These are phyloP conservation scores for Senecio squalidus DNA, from an alignment of 140 eudicot species.

Conservation along the genomic window DNA sequence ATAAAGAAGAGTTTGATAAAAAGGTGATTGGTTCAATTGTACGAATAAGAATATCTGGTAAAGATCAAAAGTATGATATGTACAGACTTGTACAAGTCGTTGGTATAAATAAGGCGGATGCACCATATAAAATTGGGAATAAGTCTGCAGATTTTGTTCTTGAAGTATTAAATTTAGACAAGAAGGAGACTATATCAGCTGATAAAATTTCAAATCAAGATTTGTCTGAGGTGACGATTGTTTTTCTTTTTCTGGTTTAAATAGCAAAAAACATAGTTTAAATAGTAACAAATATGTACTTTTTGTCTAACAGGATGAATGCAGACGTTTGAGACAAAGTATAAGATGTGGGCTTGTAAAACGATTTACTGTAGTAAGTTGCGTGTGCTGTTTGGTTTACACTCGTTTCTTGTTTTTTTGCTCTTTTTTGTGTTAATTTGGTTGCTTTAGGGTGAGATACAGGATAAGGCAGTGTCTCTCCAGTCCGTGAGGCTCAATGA, in stretches of 20 bases:
- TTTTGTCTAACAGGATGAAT: constrained; percentile 55
- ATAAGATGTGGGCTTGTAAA: constrained; percentile 85
- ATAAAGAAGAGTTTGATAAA: constrained; percentile 52
- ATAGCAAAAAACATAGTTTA: background rate
- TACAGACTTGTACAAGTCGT: constrained; percentile 86
- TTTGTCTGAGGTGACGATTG: constrained; percentile 65
- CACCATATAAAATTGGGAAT: constrained; percentile 60
- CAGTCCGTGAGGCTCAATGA: constrained; percentile 64
- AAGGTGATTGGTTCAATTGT: constrained; percentile 86
- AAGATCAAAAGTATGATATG: constrained; percentile 79
- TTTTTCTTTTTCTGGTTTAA: constrained; percentile 5
- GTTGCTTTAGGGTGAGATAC: constrained; percentile 72
- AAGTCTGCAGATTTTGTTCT: constrained; percentile 59
- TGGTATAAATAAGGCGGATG: constrained; percentile 65
- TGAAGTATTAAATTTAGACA: constrained; percentile 80
- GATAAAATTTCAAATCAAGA: constrained; percentile 83
- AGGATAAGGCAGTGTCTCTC: constrained; percentile 69
- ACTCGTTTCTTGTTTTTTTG: background rate
- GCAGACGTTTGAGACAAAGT: constrained; percentile 82
- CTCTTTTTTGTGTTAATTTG: constrained; percentile 13
- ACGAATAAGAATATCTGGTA: constrained; percentile 70
- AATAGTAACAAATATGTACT: background rate
- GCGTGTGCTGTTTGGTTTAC: constrained; percentile 2
- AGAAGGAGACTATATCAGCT: constrained; percentile 67
- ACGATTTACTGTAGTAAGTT: constrained; percentile 72